Evolutionary conservation across 257 asterid genomes (phyloP), one percentile per base, ranked within the genome.

Genomic region (Euphrasia confusa): DNA sequence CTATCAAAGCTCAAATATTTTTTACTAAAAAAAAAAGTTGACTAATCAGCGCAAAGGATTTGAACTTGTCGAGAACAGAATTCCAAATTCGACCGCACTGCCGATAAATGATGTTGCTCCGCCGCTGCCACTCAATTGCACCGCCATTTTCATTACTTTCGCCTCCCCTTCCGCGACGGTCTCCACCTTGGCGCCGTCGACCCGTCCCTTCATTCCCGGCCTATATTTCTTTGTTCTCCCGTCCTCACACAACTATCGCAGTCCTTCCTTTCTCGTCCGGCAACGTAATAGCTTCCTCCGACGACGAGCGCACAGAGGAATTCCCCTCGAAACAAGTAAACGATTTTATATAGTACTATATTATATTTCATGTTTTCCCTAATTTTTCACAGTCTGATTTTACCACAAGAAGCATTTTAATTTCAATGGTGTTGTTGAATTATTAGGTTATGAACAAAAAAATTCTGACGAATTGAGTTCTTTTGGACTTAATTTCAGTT

Each of bases 271-370:
- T 65, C 55, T 65, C 82, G 5, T 63, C 80, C 59, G 35, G 28
- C 26, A 64, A 32, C 44, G 39, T 28, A 14, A 58, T 54, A 40
- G 26, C 28, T 66, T 63, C 79, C 62, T 50, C 42, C 11, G 28
- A 68, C 59, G 30, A 58, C 45, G 69, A 71, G 50, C 68, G 54
- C 49, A 49, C 45, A 3, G 83, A 72, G 2, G 73, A 77, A 17
- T 58, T 77, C 55, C 74, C 77, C 49, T 72, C 78, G 3, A 79
- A 77, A 71, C 87, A 83, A 71, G 90, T 80, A 67, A 66, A 9
- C 49, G 44, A 18, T 44, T 69, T 67, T 67, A 13, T 14, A 8
- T 21, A 30, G 4, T 79, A 72, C 1, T 70, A 73, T 24, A 53
- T 77, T 55, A 69, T 75, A 50, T 30, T 58, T 53, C 55, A 68